Base-by-base conservation (phyloP, 768 basidiomycete genomes). In the Boletus huronensis region DNA sequence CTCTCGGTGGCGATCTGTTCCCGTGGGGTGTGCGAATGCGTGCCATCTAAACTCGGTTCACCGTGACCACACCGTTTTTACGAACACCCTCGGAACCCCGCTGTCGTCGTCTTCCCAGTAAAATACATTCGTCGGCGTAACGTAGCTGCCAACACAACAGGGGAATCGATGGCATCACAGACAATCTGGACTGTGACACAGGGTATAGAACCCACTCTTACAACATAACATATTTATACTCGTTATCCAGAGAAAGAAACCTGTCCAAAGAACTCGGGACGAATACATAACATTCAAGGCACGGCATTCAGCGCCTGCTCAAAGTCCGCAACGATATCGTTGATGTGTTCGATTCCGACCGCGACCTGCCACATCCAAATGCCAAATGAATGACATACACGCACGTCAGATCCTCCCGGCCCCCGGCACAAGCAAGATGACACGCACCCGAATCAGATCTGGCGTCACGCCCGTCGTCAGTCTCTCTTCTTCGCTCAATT, bases 381-480 rank as follows among this genome's bases (percentile, higher is more conserved):
- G 23, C 6, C 6, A 25, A n/a, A n/a, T n/a, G n/a, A n/a, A n/a
- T n/a, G n/a, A n/a, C n/a, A n/a, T n/a, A n/a, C n/a, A n/a, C n/a
- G n/a, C n/a, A n/a, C 16, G 35, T 41, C 41, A 25, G 25, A 35
- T 2, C 6, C 0, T 11, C 5, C 21, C 23, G 2, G 2, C 23
- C 23, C 23, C 14, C 17, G 5, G 19, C 11, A 5, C 21, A 1
- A 10, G n/a, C 0, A 23, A 31, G 35, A 44, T 10, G 54, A 28
- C 16, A 66, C 78, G 25, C 56, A 84, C 80, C 40, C 84, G 77
- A 43, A 85, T 82, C 25, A 83, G 63, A 60, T 85, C 83, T 1
- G 75, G 75, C 11, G 79, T 79, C 7, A 85, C 81, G 0, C 83
- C 83, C 0, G 79, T 64, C 6, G 66, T 59, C 21, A 71, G n/a